Evolutionary conservation across 345 rosid species (phyloP).

Genomic region (Salix dunnii): DNA sequence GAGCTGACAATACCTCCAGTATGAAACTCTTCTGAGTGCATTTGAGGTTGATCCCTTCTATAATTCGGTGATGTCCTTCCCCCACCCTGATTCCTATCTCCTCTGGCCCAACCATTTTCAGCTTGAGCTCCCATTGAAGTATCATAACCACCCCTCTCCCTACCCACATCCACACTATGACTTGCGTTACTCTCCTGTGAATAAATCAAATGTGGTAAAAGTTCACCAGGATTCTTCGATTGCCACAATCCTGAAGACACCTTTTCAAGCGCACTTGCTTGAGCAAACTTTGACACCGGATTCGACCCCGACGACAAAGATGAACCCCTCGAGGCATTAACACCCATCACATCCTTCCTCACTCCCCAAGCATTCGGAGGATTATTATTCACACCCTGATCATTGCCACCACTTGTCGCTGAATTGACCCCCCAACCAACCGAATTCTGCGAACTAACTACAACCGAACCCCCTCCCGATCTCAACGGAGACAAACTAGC

Average conservation of each 20-base stretch:
- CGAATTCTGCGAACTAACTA: neutral
- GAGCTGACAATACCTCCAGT: slow-evolving; percentile 4
- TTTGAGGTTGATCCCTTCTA: slow-evolving; percentile 4
- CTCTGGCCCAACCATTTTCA: slow-evolving; percentile 3
- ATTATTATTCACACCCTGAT: slow-evolving; percentile 5
- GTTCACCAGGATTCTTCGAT: slow-evolving; percentile 20
- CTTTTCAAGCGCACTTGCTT: slow-evolving; percentile 28
- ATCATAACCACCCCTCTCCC: slow-evolving; percentile 13
- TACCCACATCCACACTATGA: slow-evolving; percentile 3
- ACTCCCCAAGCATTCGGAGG: slow-evolving; percentile 21
- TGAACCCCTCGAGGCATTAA: neutral
- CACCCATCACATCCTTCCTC: slow-evolving; percentile 11
- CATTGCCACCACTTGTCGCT: neutral
- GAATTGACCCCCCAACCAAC: neutral
- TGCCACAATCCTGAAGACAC: slow-evolving; percentile 27
- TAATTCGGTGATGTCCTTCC: slow-evolving; percentile 2
- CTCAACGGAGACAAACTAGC: slow-evolving; percentile 1
- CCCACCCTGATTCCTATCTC: slow-evolving; percentile 8
- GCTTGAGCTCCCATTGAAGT: slow-evolving; percentile 11
- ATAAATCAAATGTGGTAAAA: slow-evolving; percentile 14
- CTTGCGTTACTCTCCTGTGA: slow-evolving; percentile 1
- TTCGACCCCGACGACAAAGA: neutral
- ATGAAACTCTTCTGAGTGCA: slow-evolving; percentile 5
- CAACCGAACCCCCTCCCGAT: slow-evolving; percentile 5
- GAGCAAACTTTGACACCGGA: slow-evolving; percentile 21